phyloP scores from a whole-genome alignment of 2,329 filamentous ascomycete species.

The Microdochium trichocladiopsis region DNA sequence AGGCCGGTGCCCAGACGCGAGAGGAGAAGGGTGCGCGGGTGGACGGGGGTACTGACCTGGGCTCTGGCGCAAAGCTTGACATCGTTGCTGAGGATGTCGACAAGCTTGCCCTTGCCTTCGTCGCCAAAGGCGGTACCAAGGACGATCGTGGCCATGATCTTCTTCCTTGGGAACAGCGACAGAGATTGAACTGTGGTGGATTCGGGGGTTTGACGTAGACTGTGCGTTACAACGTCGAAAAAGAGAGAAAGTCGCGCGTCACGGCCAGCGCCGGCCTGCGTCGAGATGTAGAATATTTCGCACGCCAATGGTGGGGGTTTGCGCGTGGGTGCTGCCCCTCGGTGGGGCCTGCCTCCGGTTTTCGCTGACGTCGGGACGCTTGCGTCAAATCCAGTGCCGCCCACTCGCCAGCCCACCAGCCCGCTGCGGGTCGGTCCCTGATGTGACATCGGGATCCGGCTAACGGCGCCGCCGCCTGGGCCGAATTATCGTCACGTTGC shows the following conservation, averaged over 20 bases:
- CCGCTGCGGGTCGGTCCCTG: not conserved
- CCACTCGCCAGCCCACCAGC: not conserved
- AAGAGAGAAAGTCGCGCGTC: not conserved
- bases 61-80: constrained; percentile 1
- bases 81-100: constrained; percentile 1
- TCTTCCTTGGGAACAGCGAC: not conserved
- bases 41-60: not conserved
- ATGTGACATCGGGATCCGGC: no score
- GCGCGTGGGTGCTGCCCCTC: not conserved
- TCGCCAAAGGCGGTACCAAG: constrained; percentile 1
- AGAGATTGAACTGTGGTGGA: not conserved
- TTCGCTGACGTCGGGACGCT: not conserved
- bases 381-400: not conserved
- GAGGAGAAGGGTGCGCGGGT: no score
- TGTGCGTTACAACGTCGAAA: not conserved
- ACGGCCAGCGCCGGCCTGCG: not conserved
- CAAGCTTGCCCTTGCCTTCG: constrained; percentile 1
- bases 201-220: not conserved
- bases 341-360: not conserved
- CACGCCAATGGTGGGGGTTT: not conserved
- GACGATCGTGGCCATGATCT: not conserved
- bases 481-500: no score
- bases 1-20: not conserved
- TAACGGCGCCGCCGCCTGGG: no score
- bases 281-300: not conserved